Conservation (phyloP, 108 stramenopile species). For the Fragilaria radians region DNA sequence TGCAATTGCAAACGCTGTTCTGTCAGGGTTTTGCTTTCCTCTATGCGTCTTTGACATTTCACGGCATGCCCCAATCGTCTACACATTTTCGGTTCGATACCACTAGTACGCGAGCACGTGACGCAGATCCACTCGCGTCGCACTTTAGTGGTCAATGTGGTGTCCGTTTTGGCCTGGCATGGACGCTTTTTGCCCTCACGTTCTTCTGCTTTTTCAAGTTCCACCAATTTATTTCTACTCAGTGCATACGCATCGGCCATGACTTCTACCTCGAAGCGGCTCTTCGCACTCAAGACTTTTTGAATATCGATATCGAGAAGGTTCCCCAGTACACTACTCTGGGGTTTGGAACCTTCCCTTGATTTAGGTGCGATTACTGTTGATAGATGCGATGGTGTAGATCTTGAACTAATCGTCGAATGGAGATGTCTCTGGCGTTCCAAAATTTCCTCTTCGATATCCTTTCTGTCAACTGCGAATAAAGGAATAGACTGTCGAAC, state of each 20-base stretch:
- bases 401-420: neutral
- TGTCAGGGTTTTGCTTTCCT: slow-evolving; percentile 17
- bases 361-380: neutral
- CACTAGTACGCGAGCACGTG: slow-evolving; percentile 29
- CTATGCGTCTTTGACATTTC: slow-evolving; percentile 28
- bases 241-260: slow-evolving; percentile 66
- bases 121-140: slow-evolving; percentile 43
- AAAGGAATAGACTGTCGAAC: neutral
- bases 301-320: neutral
- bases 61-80: slow-evolving; percentile 38
- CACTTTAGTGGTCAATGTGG: slow-evolving; percentile 19
- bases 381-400: neutral
- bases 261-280: slow-evolving; percentile 59
- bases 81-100: slow-evolving; percentile 30
- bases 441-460: neutral
- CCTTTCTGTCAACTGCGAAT: neutral
- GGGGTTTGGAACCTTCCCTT: neutral
- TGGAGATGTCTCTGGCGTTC: neutral
- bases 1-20: slow-evolving; percentile 42
- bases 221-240: slow-evolving; percentile 39
- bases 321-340: neutral
- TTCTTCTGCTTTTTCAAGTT: slow-evolving; percentile 53
- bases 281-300: slow-evolving; percentile 43
- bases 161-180: slow-evolving; percentile 14
- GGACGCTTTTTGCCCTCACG: slow-evolving; percentile 15